Conservation (phyloP, 768 basidiomycete species). For the Russula sp. region DNA sequence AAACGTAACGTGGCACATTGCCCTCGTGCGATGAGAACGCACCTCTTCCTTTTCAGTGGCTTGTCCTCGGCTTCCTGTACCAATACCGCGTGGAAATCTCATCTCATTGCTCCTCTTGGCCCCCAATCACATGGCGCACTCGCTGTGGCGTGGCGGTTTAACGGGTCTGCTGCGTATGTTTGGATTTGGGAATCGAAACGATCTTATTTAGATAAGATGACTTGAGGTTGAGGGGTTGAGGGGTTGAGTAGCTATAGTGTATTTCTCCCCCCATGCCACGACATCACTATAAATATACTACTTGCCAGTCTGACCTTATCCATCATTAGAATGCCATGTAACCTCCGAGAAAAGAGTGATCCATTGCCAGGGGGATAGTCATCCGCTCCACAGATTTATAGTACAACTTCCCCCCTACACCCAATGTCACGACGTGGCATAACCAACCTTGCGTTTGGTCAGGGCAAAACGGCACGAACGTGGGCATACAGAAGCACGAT, state of each 20-base stretch:
- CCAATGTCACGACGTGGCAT: neutral
- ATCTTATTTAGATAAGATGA: no score
- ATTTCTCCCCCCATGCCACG: no score
- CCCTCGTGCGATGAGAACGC: neutral
- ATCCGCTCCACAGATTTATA: neutral
- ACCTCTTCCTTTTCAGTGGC: neutral
- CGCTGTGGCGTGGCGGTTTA: no score
- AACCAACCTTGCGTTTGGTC: neutral
- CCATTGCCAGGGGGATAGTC: neutral
- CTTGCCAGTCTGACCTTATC: no score
- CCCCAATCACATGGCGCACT: no score
- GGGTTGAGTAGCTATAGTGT: no score
- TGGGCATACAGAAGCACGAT: neutral
- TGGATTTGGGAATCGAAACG: no score
- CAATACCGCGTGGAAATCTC: neutral
- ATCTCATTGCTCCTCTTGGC: neutral
- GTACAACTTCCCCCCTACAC: neutral
- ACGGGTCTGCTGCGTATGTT: no score
- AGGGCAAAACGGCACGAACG: neutral
- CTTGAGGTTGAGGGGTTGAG: no score
- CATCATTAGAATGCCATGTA: no score
- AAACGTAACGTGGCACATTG: neutral
- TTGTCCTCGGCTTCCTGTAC: neutral
- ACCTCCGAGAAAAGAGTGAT: neutral
- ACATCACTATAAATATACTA: no score